phyloP scores from a whole-genome alignment of 257 asterid species.

The Avicennia marina region DNA sequence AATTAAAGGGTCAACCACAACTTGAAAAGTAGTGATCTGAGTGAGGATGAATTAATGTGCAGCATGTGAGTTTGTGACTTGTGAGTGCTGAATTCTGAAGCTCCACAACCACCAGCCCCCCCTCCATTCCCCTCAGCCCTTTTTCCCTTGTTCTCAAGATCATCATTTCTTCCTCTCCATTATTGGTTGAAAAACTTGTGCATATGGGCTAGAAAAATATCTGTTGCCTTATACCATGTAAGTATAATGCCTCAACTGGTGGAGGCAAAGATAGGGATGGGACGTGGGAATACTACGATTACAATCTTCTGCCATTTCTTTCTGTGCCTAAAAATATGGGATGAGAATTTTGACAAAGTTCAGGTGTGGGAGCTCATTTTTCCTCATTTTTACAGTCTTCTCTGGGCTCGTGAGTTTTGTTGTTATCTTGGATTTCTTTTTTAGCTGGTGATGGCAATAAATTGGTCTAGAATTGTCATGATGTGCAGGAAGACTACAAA shows the following conservation, averaged over 20 bases:
- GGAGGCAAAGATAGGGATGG: slow-evolving; percentile 50
- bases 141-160: slow-evolving; percentile 12
- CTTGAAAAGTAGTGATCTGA: slow-evolving; percentile 25
- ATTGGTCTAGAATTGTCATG: slow-evolving; percentile 40
- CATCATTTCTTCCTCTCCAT: slow-evolving; percentile 32
- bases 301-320: slow-evolving; percentile 33
- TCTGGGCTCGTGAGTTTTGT: slow-evolving; percentile 18
- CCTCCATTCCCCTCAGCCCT: slow-evolving; percentile 14
- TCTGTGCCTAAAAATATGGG: slow-evolving; percentile 36
- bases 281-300: slow-evolving; percentile 52
- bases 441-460: slow-evolving; percentile 16
- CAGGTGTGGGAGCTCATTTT: not conserved
- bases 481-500: slow-evolving; percentile 47
- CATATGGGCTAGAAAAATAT: not conserved
- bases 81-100: slow-evolving; percentile 46
- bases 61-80: slow-evolving; percentile 44
- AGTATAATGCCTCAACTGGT: slow-evolving; percentile 7
- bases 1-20: slow-evolving; percentile 54
- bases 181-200: slow-evolving; percentile 21
- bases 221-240: slow-evolving; percentile 25
- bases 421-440: slow-evolving; percentile 14
- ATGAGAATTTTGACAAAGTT: slow-evolving; percentile 22
- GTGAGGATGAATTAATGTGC: slow-evolving; percentile 33
- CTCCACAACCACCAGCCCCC: slow-evolving; percentile 40
- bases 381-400: not conserved